These are phyloP conservation scores for Acanthamoeba castellanii DNA, from an alignment of 208 protist genomes.

Conservation along the genomic window DNA sequence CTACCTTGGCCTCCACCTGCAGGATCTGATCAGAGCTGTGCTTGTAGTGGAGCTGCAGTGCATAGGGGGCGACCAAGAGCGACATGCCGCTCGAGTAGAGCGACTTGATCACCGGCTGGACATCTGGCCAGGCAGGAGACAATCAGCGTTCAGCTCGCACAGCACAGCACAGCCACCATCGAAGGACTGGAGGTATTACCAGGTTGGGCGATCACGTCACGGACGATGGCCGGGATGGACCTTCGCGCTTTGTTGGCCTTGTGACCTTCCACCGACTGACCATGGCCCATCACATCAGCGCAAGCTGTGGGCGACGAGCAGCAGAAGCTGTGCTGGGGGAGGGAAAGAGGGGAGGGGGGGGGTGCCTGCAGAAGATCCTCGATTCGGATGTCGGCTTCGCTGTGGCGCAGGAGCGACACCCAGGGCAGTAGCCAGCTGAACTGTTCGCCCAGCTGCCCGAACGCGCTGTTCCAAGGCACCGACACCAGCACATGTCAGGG, in stretches of 20 bases:
- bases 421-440: conserved; percentile 23
- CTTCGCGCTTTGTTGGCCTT: conserved; percentile 55
- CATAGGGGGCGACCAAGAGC: conserved; percentile 4
- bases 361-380: not conserved
- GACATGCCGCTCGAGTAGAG: conserved; percentile 5
- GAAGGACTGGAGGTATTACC: not conserved
- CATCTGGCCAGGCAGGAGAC: not conserved
- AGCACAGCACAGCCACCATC: too few relatives aligned
- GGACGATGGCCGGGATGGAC: not conserved
- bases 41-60: conserved; percentile 41
- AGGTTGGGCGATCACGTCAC: conserved; percentile 5
- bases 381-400: not conserved
- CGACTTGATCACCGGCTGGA: conserved; percentile 65
- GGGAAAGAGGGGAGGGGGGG: too few relatives aligned
- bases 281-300: too few relatives aligned
- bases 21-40: conserved; percentile 1
- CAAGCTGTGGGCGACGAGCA: too few relatives aligned
- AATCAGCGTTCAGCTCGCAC: not conserved
- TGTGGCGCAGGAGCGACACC: conserved; percentile 32
- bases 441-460: not conserved
- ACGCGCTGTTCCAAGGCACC: not conserved
- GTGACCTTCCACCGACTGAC: not conserved
- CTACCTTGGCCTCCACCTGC: not conserved
- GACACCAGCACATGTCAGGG: too few relatives aligned
- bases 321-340: too few relatives aligned